phyloP scores from a whole-genome alignment of 2,329 filamentous ascomycete species.

The Fusarium poae region DNA sequence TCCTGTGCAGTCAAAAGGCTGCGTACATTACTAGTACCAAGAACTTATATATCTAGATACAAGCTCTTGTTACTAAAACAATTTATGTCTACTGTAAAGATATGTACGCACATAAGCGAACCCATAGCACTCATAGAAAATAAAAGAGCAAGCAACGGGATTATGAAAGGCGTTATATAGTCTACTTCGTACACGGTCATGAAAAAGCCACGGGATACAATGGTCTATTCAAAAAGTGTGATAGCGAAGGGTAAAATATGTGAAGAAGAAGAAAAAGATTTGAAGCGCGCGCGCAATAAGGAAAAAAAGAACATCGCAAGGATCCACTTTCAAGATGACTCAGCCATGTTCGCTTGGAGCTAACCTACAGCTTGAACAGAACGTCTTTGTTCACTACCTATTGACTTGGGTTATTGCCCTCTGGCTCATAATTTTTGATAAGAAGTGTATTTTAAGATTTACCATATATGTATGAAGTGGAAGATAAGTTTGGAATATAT shows the following conservation, averaged over 20 bases:
- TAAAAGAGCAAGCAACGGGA: slow-evolving; percentile 64
- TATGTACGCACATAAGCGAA: slow-evolving; percentile 74
- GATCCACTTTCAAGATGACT: slow-evolving; percentile 44
- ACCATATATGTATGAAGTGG: background rate
- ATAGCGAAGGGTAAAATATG: slow-evolving; percentile 63
- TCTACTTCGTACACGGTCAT: slow-evolving; percentile 67
- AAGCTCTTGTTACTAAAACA: background rate
- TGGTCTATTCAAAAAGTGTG: slow-evolving; percentile 53
- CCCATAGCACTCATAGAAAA: slow-evolving; percentile 63
- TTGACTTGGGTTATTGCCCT: background rate
- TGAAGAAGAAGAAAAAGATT: slow-evolving; percentile 52
- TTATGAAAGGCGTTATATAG: slow-evolving; percentile 68
- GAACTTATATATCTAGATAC: background rate
- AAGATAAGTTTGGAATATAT: background rate
- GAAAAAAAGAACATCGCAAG: slow-evolving; percentile 15
- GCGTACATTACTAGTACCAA: background rate
- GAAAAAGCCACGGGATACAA: slow-evolving; percentile 58
- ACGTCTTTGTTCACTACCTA: background rate
- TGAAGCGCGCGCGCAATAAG: slow-evolving; percentile 19
- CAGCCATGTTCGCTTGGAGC: slow-evolving; percentile 20
- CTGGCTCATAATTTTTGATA: background rate
- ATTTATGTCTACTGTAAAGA: background rate
- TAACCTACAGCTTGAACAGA: background rate
- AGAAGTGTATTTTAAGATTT: background rate
- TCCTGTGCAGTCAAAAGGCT: background rate